phyloP scores from a whole-genome alignment of 805 yeast species.

The Kodamaea kaohsiungensis region DNA sequence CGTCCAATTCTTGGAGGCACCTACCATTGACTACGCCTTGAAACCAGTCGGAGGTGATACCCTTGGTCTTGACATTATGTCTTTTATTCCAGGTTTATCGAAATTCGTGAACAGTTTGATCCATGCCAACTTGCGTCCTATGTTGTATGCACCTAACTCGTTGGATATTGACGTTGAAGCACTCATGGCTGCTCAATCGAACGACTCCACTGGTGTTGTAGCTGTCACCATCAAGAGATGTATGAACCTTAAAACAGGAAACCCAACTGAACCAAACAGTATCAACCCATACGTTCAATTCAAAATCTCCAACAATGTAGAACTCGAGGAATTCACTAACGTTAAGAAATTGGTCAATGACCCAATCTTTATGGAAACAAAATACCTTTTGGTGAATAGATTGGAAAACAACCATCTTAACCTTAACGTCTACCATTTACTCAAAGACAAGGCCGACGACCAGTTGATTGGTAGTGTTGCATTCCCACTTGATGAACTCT shows the following conservation, averaged over 20 bases:
- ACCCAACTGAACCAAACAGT: conserved; percentile 40
- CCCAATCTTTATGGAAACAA: conserved; percentile 70
- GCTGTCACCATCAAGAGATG: conserved; percentile 63
- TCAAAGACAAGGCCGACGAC: conserved; percentile 56
- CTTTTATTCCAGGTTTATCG: conserved; percentile 77
- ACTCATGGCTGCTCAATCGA: conserved; percentile 58
- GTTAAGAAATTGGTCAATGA: conserved; percentile 55
- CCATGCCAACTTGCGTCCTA: conserved; percentile 70
- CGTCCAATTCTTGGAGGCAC: conserved; percentile 73
- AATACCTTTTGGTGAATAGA: conserved; percentile 55
- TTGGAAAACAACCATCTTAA: conserved; percentile 56
- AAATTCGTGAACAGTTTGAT: conserved; percentile 68
- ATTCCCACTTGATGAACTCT: conserved; percentile 57
- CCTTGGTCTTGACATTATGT: conserved; percentile 83
- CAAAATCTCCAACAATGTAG: conserved; percentile 38
- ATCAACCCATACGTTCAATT: conserved; percentile 59
- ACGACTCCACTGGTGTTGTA: conserved; percentile 70
- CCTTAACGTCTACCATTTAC: conserved; percentile 55
- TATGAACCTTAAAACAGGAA: conserved; percentile 45
- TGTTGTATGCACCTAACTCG: conserved; percentile 82
- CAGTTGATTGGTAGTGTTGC: conserved; percentile 47
- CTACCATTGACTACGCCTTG: conserved; percentile 73
- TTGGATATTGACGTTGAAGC: conserved; percentile 75
- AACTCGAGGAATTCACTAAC: conserved; percentile 53
- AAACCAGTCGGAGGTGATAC: conserved; percentile 90